Evolutionary conservation across 2,329 filamentous ascomycete species (phyloP).

Genomic region (Calycina herbarum): DNA sequence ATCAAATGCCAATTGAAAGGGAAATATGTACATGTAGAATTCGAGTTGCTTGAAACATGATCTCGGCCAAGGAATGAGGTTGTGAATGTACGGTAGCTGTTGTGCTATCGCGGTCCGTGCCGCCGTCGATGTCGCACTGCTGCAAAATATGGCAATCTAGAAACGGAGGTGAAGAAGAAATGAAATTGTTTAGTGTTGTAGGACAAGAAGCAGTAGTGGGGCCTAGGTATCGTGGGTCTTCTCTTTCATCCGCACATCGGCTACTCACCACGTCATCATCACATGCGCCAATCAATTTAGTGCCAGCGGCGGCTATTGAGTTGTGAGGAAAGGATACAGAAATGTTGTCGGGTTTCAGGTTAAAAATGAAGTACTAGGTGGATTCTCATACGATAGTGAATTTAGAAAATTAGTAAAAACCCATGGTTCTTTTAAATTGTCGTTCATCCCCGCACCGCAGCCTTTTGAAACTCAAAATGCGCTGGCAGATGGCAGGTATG

Average conservation of each 20-base stretch:
- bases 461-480: no score
- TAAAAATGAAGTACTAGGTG: no score
- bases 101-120: neutral
- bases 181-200: neutral
- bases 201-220: neutral
- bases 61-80: neutral
- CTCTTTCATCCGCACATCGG: neutral
- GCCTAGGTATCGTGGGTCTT: neutral
- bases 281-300: slow-evolving; percentile 14
- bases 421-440: no score
- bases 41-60: neutral
- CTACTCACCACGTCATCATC: slow-evolving; percentile 13
- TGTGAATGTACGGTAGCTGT: neutral
- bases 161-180: neutral
- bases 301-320: neutral
- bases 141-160: neutral
- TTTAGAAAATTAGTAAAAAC: no score
- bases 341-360: no score
- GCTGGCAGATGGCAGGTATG: no score
- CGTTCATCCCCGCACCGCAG: no score
- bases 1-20: neutral
- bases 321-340: neutral
- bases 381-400: no score
- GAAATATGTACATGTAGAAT: neutral
- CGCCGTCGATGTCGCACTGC: neutral